Conservation (phyloP, 495 filamentous ascomycete genomes). For the Hypoxylon fragiforme region DNA sequence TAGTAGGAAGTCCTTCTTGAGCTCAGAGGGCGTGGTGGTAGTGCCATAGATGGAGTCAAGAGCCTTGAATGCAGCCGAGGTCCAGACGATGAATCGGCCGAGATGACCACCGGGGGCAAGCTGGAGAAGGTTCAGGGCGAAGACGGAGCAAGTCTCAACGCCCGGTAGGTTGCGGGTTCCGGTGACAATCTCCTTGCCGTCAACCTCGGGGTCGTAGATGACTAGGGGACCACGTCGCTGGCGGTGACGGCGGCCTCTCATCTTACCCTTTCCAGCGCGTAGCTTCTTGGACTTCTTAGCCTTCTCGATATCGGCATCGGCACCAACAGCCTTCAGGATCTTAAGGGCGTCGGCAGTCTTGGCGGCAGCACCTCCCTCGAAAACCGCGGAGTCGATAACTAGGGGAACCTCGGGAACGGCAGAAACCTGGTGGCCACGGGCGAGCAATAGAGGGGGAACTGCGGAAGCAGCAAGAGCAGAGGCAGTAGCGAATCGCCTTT, state of each 20-base stretch:
- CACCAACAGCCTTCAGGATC: conserved; percentile 87
- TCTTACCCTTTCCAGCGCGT: conserved; percentile 96
- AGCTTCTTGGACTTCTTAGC: conserved; percentile 92
- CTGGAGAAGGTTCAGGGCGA: conserved; percentile 96
- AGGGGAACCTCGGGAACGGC: conserved; percentile 94
- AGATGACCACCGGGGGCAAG: conserved; percentile 98
- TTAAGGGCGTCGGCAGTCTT: conserved; percentile 88
- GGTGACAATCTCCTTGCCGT: conserved; percentile 85
- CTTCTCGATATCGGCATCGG: conserved; percentile 87
- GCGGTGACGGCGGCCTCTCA: conserved; percentile 89
- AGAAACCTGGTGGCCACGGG: conserved; percentile 93
- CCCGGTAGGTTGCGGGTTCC: conserved; percentile 98
- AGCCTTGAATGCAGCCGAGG: conserved; percentile 91
- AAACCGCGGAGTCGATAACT: conserved; percentile 86
- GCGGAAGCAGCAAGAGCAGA: conserved; percentile 97
- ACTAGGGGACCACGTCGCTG: conserved; percentile 96
- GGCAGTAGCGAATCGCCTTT: conserved; percentile 92
- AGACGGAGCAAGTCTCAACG: conserved; percentile 95
- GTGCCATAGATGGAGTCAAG: conserved; percentile 95
- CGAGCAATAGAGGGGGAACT: conserved; percentile 88
- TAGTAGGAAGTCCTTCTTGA: conserved; percentile 98
- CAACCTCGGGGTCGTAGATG: conserved; percentile 91
- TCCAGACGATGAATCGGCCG: conserved; percentile 98
- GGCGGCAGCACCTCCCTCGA: conserved; percentile 72
- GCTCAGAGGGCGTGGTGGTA: conserved; percentile 76